Evolutionary conservation across 2,329 filamentous ascomycete species (phyloP).

Genomic region (Ploettnerulaceae sp.): DNA sequence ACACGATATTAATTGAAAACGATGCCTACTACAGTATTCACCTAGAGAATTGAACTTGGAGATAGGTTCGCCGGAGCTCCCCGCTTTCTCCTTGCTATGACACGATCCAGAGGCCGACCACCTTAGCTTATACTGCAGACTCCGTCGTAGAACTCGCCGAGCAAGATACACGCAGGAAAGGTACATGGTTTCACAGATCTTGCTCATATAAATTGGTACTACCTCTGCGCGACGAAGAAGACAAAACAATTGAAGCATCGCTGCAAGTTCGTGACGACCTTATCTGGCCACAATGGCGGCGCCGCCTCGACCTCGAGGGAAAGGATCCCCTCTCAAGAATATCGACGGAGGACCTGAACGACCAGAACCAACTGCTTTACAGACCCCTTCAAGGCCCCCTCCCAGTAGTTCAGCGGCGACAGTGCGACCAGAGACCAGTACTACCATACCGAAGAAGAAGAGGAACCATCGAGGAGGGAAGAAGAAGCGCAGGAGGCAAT

Average conservation of each 20-base stretch:
- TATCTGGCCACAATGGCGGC: conserved; percentile 21
- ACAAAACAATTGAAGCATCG: background rate
- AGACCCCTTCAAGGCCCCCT: conserved; percentile 13
- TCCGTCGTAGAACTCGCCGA: conserved; percentile 1
- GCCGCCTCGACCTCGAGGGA: conserved; percentile 18
- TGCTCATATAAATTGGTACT: background rate
- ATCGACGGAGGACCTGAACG: conserved; percentile 15
- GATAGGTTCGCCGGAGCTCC: background rate
- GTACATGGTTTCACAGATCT: background rate
- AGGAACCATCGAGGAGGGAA: conserved; percentile 74
- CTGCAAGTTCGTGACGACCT: background rate
- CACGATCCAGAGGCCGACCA: background rate
- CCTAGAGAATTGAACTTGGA: background rate
- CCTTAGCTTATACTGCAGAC: conserved; percentile 3
- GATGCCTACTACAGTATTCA: no score
- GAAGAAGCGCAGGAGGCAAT: conserved; percentile 70
- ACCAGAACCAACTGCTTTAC: conserved; percentile 28
- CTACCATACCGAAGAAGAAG: conserved; percentile 47
- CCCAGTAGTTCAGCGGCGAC: conserved; percentile 17
- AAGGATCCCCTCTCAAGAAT: conserved; percentile 15
- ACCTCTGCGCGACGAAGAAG: background rate
- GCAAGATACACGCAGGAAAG: background rate
- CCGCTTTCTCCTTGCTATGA: background rate
- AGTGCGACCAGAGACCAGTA: conserved; percentile 17
- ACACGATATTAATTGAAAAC: no score